phyloP scores from a whole-genome alignment of 495 filamentous ascomycete species.

The Extremus antarcticus region DNA sequence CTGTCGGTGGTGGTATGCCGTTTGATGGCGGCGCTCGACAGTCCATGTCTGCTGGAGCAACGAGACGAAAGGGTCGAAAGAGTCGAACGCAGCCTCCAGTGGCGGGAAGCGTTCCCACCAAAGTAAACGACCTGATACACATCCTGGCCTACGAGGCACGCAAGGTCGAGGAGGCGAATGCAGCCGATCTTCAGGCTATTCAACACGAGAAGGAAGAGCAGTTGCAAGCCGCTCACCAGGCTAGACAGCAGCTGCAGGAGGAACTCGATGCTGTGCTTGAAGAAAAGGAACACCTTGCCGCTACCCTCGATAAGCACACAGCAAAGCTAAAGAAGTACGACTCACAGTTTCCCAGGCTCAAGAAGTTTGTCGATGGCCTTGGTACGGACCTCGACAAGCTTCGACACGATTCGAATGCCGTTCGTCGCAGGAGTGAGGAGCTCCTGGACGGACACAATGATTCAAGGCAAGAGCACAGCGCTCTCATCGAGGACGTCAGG shows the following conservation, averaged over 20 bases:
- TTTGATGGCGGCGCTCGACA: background rate
- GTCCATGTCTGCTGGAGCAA: background rate
- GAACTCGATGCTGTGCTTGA: slow-evolving; percentile 8
- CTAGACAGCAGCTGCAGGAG: slow-evolving; percentile 6
- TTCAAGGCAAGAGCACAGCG: background rate
- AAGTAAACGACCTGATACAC: background rate
- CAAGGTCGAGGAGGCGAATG: background rate
- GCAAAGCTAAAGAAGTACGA: slow-evolving; percentile 6
- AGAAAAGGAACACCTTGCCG: slow-evolving; percentile 5
- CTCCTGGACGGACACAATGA: slow-evolving; percentile 1
- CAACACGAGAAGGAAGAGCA: background rate
- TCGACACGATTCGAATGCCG: background rate
- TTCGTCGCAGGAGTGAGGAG: slow-evolving; percentile 1
- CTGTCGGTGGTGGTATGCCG: no score
- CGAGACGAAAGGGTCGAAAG: background rate
- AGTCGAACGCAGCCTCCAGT: background rate
- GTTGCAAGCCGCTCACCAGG: slow-evolving; percentile 1
- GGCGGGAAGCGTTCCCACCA: background rate
- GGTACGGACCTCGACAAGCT: slow-evolving; percentile 19
- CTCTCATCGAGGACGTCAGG: background rate
- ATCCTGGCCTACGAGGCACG: background rate
- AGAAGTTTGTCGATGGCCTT: slow-evolving; percentile 23
- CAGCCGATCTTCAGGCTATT: background rate
- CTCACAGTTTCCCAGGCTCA: slow-evolving; percentile 9
- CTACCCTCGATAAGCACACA: background rate